Evolutionary conservation across 768 basidiomycete species (phyloP).

Genomic region (Artomyces pyxidatus): DNA sequence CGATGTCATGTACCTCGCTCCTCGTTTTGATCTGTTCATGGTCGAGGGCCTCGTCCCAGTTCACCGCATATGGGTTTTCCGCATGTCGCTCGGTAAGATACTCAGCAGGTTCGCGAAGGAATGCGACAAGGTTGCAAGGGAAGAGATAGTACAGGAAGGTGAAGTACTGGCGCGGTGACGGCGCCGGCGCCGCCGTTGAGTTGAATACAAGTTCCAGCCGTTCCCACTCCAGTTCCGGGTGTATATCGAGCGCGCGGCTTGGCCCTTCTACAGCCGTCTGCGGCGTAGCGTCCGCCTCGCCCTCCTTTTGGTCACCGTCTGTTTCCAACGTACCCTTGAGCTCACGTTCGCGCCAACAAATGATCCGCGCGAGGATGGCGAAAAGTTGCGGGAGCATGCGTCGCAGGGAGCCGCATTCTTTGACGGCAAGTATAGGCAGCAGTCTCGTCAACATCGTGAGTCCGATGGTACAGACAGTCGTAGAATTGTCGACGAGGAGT

Average conservation of each 20-base stretch:
- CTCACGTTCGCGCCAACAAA: constrained; percentile 65
- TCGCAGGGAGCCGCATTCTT: constrained; percentile 49
- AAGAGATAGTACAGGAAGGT: constrained; percentile 83
- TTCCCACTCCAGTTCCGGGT: constrained; percentile 59
- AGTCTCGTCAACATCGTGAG: constrained; percentile 60
- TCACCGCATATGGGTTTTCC: constrained; percentile 53
- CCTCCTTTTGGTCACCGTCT: constrained; percentile 9
- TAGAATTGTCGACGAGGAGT: constrained; percentile 66
- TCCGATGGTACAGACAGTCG: constrained; percentile 57
- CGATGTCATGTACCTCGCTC: constrained; percentile 47
- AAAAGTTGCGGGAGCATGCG: constrained; percentile 56
- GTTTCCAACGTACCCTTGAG: constrained; percentile 26
- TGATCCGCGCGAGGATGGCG: constrained; percentile 56
- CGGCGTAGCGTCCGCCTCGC: background rate
- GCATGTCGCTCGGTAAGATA: constrained; percentile 50
- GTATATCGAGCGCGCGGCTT: constrained; percentile 23
- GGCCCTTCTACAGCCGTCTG: constrained; percentile 5
- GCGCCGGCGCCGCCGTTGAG: constrained; percentile 41
- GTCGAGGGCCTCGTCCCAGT: constrained; percentile 66
- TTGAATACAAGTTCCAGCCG: constrained; percentile 56
- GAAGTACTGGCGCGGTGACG: constrained; percentile 62
- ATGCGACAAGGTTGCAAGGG: constrained; percentile 80
- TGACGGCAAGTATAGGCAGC: constrained; percentile 66
- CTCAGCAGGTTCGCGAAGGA: constrained; percentile 58
- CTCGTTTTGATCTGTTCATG: constrained; percentile 61